These are phyloP conservation scores for Penicillium polonicum DNA, from an alignment of 2,329 filamentous ascomycete genomes.

Conservation along the genomic window DNA sequence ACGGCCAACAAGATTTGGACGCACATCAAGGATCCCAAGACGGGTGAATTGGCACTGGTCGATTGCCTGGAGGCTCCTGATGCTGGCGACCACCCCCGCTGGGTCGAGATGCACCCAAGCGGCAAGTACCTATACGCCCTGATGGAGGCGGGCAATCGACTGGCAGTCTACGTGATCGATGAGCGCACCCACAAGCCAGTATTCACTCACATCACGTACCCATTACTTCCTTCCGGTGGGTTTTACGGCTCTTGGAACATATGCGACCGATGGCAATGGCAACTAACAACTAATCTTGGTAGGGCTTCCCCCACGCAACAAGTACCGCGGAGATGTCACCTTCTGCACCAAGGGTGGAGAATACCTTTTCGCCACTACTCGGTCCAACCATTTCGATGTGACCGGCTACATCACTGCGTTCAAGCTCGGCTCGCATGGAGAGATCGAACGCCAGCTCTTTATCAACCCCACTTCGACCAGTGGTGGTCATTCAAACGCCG, in stretches of 20 bases:
- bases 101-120: slow-evolving; percentile 79
- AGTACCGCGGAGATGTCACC: slow-evolving; percentile 83
- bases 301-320: slow-evolving; percentile 49
- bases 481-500: slow-evolving; percentile 84
- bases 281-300: slow-evolving; percentile 6
- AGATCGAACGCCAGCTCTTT: slow-evolving; percentile 74
- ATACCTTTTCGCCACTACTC: slow-evolving; percentile 82
- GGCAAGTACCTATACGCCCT: slow-evolving; percentile 79
- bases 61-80: slow-evolving; percentile 71
- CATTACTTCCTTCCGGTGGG: slow-evolving; percentile 74
- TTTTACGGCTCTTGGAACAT: background rate
- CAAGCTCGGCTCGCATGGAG: slow-evolving; percentile 65
- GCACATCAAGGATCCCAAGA: slow-evolving; percentile 65
- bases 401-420: slow-evolving; percentile 84
- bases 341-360: slow-evolving; percentile 65
- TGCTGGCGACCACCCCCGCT: slow-evolving; percentile 74
- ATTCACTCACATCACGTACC: slow-evolving; percentile 74
- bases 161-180: slow-evolving; percentile 80
- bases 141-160: slow-evolving; percentile 84
- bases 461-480: slow-evolving; percentile 82
- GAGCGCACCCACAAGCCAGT: slow-evolving; percentile 69
- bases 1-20: slow-evolving; percentile 66
- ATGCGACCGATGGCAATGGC: background rate
- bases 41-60: slow-evolving; percentile 65
- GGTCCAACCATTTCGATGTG: slow-evolving; percentile 71